These are phyloP conservation scores for Ambrosiella beaveri DNA, from an alignment of 2,329 filamentous ascomycete genomes.

Conservation along the genomic window DNA sequence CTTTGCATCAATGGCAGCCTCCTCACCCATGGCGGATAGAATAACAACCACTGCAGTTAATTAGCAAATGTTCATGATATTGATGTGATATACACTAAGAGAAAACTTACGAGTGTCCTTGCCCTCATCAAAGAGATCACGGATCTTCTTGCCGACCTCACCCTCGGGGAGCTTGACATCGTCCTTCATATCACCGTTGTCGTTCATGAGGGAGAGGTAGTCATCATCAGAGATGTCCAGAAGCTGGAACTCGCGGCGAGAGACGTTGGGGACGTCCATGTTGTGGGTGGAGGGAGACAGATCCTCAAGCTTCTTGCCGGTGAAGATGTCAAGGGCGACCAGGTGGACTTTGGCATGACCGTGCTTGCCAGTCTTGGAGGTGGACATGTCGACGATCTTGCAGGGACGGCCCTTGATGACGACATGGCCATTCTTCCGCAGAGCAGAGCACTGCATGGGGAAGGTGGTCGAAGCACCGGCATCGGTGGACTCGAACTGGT, in stretches of 20 bases:
- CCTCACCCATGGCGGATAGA: constrained; percentile 91
- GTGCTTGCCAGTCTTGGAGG: constrained; percentile 99
- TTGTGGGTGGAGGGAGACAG: constrained; percentile 94
- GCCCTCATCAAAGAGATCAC: constrained; percentile 65
- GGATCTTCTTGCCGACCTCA: constrained; percentile 77
- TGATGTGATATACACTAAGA: not conserved
- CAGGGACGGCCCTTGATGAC: constrained; percentile 97
- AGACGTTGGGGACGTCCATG: constrained; percentile 95
- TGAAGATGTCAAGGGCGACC: constrained; percentile 98
- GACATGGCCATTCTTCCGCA: constrained; percentile 98
- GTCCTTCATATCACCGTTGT: constrained; percentile 72
- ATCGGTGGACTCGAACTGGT: constrained; percentile 78
- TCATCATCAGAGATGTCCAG: constrained; percentile 86
- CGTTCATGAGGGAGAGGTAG: constrained; percentile 78
- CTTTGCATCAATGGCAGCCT: constrained; percentile 83
- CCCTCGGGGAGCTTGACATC: constrained; percentile 87
- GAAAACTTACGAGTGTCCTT: constrained; percentile 76
- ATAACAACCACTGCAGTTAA: constrained; percentile 59
- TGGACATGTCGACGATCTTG: constrained; percentile 99
- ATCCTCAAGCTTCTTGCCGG: constrained; percentile 98
- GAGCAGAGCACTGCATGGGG: constrained; percentile 98
- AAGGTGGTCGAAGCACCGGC: constrained; percentile 87
- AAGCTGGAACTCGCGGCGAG: constrained; percentile 80
- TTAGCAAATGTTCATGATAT: not conserved
- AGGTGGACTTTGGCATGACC: constrained; percentile 99